Percentiles rank a stretch among this genome's conserved stretches.
phyloP scores from a whole-genome alignment of 176 grass and related monocot genomes.

The Aechmea fasciata region DNA sequence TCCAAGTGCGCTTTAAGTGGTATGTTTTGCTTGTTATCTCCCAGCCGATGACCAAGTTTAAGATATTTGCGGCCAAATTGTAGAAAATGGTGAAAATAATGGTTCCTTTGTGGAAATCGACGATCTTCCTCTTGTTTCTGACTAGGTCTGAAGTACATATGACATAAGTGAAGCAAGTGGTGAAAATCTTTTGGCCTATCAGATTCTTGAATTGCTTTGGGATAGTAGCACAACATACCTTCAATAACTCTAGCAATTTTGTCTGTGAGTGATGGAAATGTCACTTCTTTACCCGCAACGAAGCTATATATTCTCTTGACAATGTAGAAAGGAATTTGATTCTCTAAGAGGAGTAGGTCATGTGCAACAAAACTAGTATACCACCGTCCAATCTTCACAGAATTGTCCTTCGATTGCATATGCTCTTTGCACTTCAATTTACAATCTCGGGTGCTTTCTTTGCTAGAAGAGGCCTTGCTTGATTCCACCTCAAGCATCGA shows the following conservation, averaged over 20 bases:
- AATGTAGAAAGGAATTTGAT: slow-evolving; percentile 8
- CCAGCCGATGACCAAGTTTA: not conserved
- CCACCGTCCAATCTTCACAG: not conserved
- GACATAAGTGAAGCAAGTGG: not conserved
- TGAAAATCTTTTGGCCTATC: slow-evolving; percentile 9
- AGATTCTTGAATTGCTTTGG: not conserved
- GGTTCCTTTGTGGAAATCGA: not conserved
- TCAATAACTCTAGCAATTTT: not conserved
- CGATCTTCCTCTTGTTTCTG: not conserved
- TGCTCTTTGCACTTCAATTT: not conserved
- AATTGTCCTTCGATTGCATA: not conserved
- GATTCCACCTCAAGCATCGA: not conserved
- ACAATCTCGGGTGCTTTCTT: not conserved
- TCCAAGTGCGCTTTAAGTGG: fast-evolving
- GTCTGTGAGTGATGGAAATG: not conserved
- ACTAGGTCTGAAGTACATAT: slow-evolving; percentile 5
- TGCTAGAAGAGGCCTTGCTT: not conserved
- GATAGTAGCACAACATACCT: not conserved
- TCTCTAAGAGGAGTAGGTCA: slow-evolving; percentile 2
- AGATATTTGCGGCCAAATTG: not conserved
- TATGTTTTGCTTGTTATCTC: not conserved
- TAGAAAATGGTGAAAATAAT: not conserved
- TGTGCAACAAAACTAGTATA: slow-evolving; percentile 5
- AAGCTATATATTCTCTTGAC: not conserved
- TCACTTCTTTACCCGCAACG: not conserved